Evolutionary conservation across 2,329 filamentous ascomycete genomes (phyloP).

Genomic region (Trichoderma harzianum): DNA sequence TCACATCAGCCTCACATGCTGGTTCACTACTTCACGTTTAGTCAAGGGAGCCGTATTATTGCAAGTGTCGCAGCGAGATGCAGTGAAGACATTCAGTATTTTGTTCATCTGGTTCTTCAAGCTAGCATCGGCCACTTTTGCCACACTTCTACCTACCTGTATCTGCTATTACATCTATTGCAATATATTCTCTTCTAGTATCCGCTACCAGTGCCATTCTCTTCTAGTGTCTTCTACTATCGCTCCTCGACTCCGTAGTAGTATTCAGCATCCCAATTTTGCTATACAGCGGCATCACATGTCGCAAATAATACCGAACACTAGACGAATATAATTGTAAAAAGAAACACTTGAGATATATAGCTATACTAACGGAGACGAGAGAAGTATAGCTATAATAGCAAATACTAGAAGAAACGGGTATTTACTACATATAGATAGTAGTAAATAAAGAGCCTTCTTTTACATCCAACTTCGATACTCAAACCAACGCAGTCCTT

Average conservation of each 20-base stretch:
- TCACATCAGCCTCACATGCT: constrained; percentile 10
- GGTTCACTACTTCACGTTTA: background rate
- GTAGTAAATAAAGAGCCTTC: background rate
- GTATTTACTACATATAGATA: too few relatives aligned
- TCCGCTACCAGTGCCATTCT: background rate
- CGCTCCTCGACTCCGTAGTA: background rate
- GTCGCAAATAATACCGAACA: too few relatives aligned
- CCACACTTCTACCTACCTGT: background rate
- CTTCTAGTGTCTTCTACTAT: background rate
- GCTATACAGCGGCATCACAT: too few relatives aligned
- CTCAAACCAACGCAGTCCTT: background rate
- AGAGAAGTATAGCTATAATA: too few relatives aligned
- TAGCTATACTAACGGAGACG: too few relatives aligned
- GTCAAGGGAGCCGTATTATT: background rate
- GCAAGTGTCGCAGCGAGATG: background rate
- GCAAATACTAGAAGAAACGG: too few relatives aligned
- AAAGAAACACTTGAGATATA: too few relatives aligned
- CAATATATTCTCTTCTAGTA: background rate
- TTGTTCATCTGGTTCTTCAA: background rate
- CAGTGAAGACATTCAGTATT: background rate
- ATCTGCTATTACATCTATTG: background rate
- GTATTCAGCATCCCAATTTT: too few relatives aligned
- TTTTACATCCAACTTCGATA: background rate
- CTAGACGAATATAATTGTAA: too few relatives aligned
- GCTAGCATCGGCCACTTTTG: background rate